A percentile compares a stretch with the other conserved stretches of the same genome.
Conservation (phyloP, 2,329 filamentous ascomycete species). For the Arthroderma sp. region DNA sequence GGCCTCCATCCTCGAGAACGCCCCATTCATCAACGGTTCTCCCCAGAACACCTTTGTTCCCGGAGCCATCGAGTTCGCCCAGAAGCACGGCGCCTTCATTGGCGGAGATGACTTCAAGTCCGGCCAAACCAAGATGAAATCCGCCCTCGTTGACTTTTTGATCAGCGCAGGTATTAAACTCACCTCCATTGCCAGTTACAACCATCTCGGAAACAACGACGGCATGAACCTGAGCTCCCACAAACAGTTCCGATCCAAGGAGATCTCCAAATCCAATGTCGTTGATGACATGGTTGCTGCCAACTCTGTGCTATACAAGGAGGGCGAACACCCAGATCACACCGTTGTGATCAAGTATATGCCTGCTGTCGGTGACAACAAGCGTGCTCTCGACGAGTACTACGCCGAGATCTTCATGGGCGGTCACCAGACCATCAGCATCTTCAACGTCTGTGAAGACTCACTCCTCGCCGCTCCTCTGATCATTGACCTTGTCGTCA, state of each 20-base stretch:
- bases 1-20: conserved; percentile 76
- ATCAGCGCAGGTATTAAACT: conserved; percentile 98
- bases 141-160: conserved; percentile 92
- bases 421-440: conserved; percentile 92
- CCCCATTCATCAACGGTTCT: conserved; percentile 97
- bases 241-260: conserved; percentile 98
- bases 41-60: conserved; percentile 99
- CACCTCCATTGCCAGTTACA: conserved; percentile 97
- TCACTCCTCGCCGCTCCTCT: conserved; percentile 88
- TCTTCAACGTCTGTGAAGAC: conserved; percentile 99
- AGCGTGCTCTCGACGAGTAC: conserved; percentile 97
- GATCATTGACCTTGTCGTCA: conserved; percentile 89
- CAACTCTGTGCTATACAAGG: conserved; percentile 78
- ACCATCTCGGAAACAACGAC: conserved; percentile 98
- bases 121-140: conserved; percentile 99
- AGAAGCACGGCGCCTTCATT: conserved; percentile 77
- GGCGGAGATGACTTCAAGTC: conserved; percentile 99
- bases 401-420: conserved; percentile 99
- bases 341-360: conserved; percentile 99
- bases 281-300: conserved; percentile 99
- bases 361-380: conserved; percentile 97
- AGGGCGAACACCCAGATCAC: conserved; percentile 92
- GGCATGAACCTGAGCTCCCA: conserved; percentile 97
- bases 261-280: conserved; percentile 98
- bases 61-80: conserved; percentile 77